Evolutionary conservation across 2,329 filamentous ascomycete species (phyloP).

Genomic region (Fusarium newnesense): DNA sequence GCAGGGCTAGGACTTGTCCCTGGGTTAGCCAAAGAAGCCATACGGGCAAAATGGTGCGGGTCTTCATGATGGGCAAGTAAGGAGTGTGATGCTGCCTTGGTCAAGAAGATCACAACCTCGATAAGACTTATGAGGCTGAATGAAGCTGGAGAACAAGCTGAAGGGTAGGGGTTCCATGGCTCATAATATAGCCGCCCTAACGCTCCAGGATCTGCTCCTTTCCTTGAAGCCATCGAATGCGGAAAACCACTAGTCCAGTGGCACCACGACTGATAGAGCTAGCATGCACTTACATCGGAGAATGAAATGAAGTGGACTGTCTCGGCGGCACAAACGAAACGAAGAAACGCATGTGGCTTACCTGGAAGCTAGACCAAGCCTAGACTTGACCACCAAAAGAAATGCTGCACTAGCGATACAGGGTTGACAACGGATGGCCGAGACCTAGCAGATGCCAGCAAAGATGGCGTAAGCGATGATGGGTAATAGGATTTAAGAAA

Average conservation of each 20-base stretch:
- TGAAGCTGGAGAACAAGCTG: slow-evolving; percentile 1
- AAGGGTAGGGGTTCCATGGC: slow-evolving; percentile 25
- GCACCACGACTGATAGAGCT: slow-evolving; percentile 35
- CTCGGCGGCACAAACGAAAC: slow-evolving; percentile 30
- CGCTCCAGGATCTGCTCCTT: slow-evolving; percentile 15
- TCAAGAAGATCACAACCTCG: slow-evolving; percentile 19
- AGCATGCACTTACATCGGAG: slow-evolving; percentile 28
- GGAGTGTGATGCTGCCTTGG: slow-evolving; percentile 3
- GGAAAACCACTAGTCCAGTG: slow-evolving; percentile 39
- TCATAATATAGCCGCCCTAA: slow-evolving; percentile 35
- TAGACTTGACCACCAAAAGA: slow-evolving; percentile 28
- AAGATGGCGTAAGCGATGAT: slow-evolving; percentile 9
- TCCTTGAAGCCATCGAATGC: slow-evolving; percentile 29
- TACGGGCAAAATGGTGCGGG: slow-evolving; percentile 33
- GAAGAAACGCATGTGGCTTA: slow-evolving; percentile 36
- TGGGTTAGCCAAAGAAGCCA: slow-evolving; percentile 45
- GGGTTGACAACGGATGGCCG: slow-evolving; percentile 2
- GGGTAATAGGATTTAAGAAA: slow-evolving; percentile 17
- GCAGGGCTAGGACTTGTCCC: slow-evolving; percentile 38
- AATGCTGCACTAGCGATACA: slow-evolving; percentile 29
- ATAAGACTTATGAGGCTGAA: slow-evolving; percentile 17
- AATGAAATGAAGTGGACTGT: slow-evolving; percentile 41
- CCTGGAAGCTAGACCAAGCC: slow-evolving; percentile 31
- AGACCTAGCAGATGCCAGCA: slow-evolving; percentile 7
- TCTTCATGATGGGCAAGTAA: slow-evolving; percentile 37